Percentiles rank a stretch among this genome's conserved stretches.
phyloP scores from a whole-genome alignment of 331 rosid species.

The Arachis monticola region DNA sequence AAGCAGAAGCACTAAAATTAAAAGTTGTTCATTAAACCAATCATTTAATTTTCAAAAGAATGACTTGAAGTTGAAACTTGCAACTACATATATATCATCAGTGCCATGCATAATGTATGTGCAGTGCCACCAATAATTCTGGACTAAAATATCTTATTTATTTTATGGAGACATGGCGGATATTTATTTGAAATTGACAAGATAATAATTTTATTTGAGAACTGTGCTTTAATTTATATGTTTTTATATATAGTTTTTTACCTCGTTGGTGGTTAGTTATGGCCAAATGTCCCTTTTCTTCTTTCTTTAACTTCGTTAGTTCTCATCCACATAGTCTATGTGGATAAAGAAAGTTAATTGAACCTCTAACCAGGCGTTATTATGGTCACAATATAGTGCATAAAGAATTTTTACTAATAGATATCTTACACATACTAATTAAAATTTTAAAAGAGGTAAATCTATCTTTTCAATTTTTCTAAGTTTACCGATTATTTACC shows the following conservation, averaged over 20 bases:
- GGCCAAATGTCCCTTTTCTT: too few relatives aligned
- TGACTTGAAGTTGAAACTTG: conserved; percentile 11
- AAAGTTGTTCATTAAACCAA: neutral
- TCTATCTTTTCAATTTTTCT: too few relatives aligned
- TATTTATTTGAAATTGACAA: neutral
- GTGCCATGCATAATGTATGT: conserved; percentile 4
- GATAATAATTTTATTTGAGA: too few relatives aligned
- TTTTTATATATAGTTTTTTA: too few relatives aligned
- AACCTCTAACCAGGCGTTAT: too few relatives aligned
- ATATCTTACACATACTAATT: too few relatives aligned
- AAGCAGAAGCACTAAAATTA: conserved; percentile 32
- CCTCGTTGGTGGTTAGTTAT: neutral
- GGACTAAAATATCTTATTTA: conserved; percentile 41
- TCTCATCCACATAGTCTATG: neutral
- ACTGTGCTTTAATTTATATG: too few relatives aligned
- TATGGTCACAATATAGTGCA: too few relatives aligned
- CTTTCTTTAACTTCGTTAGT: neutral
- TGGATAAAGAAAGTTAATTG: too few relatives aligned
- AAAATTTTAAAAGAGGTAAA: too few relatives aligned
- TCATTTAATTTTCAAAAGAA: conserved; percentile 14
- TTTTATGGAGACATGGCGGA: neutral
- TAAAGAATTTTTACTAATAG: too few relatives aligned
- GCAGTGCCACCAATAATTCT: conserved; percentile 53
- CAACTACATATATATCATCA: neutral
- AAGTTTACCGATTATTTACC: too few relatives aligned